Base-by-base conservation (phyloP, 2,329 filamentous ascomycete genomes). In the Aspergillus cejpii region DNA sequence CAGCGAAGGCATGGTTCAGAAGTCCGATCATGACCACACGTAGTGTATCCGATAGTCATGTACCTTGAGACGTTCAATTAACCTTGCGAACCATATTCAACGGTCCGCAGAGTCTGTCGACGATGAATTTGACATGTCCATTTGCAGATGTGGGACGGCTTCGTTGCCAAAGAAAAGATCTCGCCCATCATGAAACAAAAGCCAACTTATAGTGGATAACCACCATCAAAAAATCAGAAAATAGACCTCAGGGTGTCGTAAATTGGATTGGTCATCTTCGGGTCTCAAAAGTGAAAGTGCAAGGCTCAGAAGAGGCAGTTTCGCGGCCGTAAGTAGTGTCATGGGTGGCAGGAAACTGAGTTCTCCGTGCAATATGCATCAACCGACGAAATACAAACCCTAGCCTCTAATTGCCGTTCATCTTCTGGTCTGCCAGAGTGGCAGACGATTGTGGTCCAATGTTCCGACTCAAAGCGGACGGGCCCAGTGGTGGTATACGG, bases 401-500 rank as follows among this genome's bases (percentile, higher is more conserved):
- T 10, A 6, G 10, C 10, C 17, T 34, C 17, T 17, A 34, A 51
- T 41, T 49, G 5, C 36, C n/a, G 12, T 41, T 43, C 20, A 41
- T 44, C 21, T 44, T 46, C 29, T 17, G 27, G 10, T 31, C 47
- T 38, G 45, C 47, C 26, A 50, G 53, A 29, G 56, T 53, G 14
- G 52, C 53, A 28, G 55, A 49, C 8, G 57, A 43, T 6, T 34
- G 31, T 11, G 55, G 47, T 36, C 58, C 59, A n/a, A 49, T 58
- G 20, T 57, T 51, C 10, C 57, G 56, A 2, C 49, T 46, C 28
- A 52, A 44, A 12, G 56, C 52, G 10, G 57, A 55, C 15, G 63
- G 56, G n/a, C 56, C 58, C 29, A 65, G 36, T n/a, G 60, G 55
- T 17, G 61, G 61, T 20, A 65, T 54, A 14, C 59, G 61, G 42